Conservation (phyloP, 345 rosid genomes). For the Acer campestre region DNA sequence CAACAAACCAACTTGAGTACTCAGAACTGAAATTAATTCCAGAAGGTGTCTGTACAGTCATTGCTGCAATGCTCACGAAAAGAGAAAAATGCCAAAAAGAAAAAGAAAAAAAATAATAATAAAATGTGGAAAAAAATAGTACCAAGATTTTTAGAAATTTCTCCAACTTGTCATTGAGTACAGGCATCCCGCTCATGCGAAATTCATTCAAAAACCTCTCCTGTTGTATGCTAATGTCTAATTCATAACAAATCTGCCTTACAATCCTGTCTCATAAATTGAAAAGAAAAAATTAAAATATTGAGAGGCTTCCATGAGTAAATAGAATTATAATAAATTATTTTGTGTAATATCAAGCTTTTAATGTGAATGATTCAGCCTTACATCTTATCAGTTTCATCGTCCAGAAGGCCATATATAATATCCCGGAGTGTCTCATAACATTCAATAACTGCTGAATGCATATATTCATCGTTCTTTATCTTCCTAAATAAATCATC, state of each 20-base stretch:
- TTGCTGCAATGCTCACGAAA: constrained; percentile 6
- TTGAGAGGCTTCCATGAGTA: constrained; percentile 4
- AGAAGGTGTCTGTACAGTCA: not conserved
- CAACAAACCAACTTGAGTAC: constrained; percentile 22
- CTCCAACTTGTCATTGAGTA: constrained; percentile 73
- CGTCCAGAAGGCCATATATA: constrained; percentile 62
- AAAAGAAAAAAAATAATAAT: not conserved
- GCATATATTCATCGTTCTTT: constrained; percentile 68
- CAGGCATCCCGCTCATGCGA: constrained; percentile 72
- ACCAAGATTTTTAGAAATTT: constrained; percentile 80
- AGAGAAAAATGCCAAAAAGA: constrained; percentile 9
- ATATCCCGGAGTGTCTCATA: constrained; percentile 73
- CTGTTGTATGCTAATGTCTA: constrained; percentile 51
- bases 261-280: constrained; percentile 50
- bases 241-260: constrained; percentile 52
- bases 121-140: constrained; percentile 17
- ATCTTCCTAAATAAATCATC: constrained; percentile 78
- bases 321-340: not conserved
- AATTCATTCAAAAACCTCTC: constrained; percentile 57
- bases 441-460: constrained; percentile 75
- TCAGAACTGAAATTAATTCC: not conserved
- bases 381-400: constrained; percentile 68
- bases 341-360: constrained; percentile 5
- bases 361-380: constrained; percentile 18
- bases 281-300: constrained; percentile 19